Evolutionary conservation across 106 monocot genomes (phyloP).

Genomic region (Dendrobium nobile): DNA sequence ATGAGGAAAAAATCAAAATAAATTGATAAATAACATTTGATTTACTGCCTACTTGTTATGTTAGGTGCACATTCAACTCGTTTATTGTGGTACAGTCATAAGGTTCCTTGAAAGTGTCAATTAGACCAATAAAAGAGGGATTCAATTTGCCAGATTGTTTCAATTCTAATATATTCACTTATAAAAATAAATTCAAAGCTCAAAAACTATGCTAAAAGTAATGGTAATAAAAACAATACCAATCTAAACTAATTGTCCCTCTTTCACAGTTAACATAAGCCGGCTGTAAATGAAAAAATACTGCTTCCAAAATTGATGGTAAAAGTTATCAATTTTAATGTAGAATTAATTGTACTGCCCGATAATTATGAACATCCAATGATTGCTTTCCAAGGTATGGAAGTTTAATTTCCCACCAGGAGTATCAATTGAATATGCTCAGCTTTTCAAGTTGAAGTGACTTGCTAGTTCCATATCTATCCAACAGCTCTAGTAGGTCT

Average conservation of each 20-base stretch:
- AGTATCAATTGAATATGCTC: neutral
- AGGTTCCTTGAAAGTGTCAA: neutral
- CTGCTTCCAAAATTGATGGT: neutral
- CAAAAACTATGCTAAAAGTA: neutral
- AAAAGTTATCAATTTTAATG: neutral
- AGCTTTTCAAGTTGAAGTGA: neutral
- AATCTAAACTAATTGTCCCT: neutral
- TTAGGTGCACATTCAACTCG: neutral
- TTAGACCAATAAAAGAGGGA: neutral
- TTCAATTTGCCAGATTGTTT: neutral
- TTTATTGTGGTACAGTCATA: neutral
- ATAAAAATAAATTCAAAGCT: neutral
- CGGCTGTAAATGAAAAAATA: neutral
- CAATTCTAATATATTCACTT: neutral
- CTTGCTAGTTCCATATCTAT: no score
- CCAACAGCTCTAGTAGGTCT: no score
- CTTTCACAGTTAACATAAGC: neutral
- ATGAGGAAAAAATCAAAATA: no score
- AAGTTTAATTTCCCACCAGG: neutral
- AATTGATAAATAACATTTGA: neutral
- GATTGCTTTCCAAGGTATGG: neutral
- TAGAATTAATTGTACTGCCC: neutral
- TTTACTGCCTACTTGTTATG: neutral
- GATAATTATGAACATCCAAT: neutral
- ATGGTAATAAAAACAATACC: neutral